Evolutionary conservation across 2,329 filamentous ascomycete genomes (phyloP).

Genomic region (Cercospora zeae-maydis): DNA sequence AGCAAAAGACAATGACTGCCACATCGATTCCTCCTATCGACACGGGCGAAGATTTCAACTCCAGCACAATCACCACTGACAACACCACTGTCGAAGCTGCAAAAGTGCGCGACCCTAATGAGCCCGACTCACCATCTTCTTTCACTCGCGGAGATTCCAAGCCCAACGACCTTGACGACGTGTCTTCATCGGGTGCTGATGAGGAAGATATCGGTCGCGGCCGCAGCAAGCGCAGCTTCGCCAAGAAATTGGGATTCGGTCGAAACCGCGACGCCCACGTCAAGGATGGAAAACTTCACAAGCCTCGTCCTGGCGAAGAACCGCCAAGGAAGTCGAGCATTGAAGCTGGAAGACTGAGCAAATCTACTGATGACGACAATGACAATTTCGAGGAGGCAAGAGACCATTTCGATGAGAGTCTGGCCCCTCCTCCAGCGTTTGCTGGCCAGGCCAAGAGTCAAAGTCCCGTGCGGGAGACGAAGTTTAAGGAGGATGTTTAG

Average conservation of each 20-base stretch:
- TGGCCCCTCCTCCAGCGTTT: conserved; percentile 43
- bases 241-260: conserved; percentile 29
- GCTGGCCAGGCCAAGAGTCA: conserved; percentile 38
- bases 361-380: conserved; percentile 37
- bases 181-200: conserved; percentile 33
- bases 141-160: conserved; percentile 24
- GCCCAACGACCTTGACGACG: conserved; percentile 24
- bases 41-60: conserved; percentile 13
- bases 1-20: not conserved
- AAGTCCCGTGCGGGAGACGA: conserved; percentile 51
- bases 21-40: conserved; percentile 17
- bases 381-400: conserved; percentile 53
- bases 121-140: conserved; percentile 25
- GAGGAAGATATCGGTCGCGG: conserved; percentile 32
- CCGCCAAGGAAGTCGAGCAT: not conserved
- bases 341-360: not conserved
- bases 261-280: conserved; percentile 23
- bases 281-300: conserved; percentile 8
- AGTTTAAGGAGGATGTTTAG: conserved; percentile 57
- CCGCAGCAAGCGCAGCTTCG: conserved; percentile 34
- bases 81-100: conserved; percentile 16
- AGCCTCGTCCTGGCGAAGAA: not conserved
- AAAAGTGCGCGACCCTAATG: conserved; percentile 13
- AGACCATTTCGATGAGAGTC: conserved; percentile 49
- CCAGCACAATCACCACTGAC: conserved; percentile 16